Base-by-base conservation (phyloP, 1,284 basidiomycete species). In the Cryptococcus floricola region DNA sequence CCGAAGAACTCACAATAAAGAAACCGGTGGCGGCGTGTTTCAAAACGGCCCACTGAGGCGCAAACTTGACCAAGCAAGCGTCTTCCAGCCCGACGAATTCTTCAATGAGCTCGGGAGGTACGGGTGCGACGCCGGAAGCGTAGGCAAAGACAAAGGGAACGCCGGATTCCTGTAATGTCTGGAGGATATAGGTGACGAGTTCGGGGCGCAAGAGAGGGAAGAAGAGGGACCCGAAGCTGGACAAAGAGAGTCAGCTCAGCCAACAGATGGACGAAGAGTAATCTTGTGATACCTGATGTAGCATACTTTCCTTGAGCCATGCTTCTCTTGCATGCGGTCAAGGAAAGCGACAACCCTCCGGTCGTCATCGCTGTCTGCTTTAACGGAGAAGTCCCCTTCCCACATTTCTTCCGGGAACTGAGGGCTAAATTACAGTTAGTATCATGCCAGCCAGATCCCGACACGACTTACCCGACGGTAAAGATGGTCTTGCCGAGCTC, bases 101-200 rank as follows among this genome's bases (percentile, higher is more conserved):
- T 12, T 58, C 53, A 7, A 59, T 28, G n/a, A 64, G 27, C 2
- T 56, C 60, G 4, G 43, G 23, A 25, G 58, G 54, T 3, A 61
- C 14, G 2, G 23, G 39, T 9, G 52, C 54, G 3, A 64, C n/a
- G 13, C 43, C 52, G 2, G 62, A 60, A 7, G 65, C 63, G 43
- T 65, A 52, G n/a, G 64, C 64, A 46, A 64, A 67, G n/a, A 67
- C 23, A 56, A 65, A 62, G 1, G 66, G 66, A 43, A 58, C 25
- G 3, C 50, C 46, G 41, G 44, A 19, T 18, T 59, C 59, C 12
- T 53, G 38, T 3, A 67, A 53, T 27, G 65, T 57, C n/a, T 62
- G 49, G 39, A 67, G 46, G 18, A 67, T 53, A 28, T 56, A 62
- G 19, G 44, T 28, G 31, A 64, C 49, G 31, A 67, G 50, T 19